Conservation (phyloP, 164 flowering plant genomes). For the Litsea cubeba region DNA sequence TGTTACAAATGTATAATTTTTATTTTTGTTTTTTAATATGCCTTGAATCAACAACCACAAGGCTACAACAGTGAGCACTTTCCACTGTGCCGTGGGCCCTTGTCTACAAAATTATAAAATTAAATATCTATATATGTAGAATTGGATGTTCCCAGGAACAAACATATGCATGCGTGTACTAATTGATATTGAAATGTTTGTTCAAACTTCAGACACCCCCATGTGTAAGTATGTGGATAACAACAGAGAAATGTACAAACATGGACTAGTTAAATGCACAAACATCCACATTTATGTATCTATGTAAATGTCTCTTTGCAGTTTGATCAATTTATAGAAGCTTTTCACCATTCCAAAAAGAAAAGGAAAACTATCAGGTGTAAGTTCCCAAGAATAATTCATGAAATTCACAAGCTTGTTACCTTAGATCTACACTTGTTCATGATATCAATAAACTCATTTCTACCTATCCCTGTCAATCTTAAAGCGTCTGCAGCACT, state of each 20-base stretch:
- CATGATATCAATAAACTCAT: conserved; percentile 98
- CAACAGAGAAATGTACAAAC: background rate
- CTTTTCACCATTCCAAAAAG: background rate
- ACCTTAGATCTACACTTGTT: conserved; percentile 99
- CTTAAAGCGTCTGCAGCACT: conserved; percentile 98
- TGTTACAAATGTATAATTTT: too few relatives aligned
- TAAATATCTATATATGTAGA: too few relatives aligned
- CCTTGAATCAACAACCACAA: too few relatives aligned
- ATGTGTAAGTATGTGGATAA: too few relatives aligned
- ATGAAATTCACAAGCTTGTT: conserved; percentile 13
- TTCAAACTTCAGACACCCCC: too few relatives aligned
- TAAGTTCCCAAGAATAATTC: background rate
- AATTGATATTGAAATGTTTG: too few relatives aligned
- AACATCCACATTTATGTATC: background rate
- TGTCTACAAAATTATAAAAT: too few relatives aligned
- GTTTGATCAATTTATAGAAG: background rate
- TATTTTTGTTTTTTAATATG: too few relatives aligned
- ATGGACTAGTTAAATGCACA: background rate
- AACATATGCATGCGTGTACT: too few relatives aligned
- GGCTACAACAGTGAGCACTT: too few relatives aligned
- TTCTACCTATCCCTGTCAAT: conserved; percentile 94
- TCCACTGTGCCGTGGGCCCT: too few relatives aligned
- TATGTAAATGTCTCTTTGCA: background rate
- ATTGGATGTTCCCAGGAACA: too few relatives aligned
- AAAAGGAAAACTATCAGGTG: background rate